A percentile compares a stretch with the other conserved stretches of the same genome.
These are phyloP conservation scores for Penicillium sp. DNA, from an alignment of 2,329 filamentous ascomycete genomes.

Conservation along the genomic window DNA sequence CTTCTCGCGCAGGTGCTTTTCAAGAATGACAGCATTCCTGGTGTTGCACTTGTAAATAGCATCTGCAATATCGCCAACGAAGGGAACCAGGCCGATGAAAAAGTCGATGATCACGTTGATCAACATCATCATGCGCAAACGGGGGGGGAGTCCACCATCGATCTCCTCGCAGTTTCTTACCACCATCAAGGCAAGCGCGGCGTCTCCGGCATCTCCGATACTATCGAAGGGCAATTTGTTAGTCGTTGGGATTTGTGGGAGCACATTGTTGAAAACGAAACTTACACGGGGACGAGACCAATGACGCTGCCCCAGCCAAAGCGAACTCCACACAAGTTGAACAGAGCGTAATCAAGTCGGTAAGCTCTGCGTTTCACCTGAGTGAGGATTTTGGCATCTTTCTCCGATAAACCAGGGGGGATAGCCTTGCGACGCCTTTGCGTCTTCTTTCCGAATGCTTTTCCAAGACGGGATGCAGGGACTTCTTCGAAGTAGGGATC, in stretches of 20 bases:
- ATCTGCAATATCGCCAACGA: conserved; percentile 54
- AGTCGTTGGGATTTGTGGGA: conserved; percentile 1
- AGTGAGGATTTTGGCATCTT: conserved; percentile 81
- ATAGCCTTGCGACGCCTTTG: conserved; percentile 86
- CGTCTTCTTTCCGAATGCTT: conserved; percentile 68
- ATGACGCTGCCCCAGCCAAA: conserved; percentile 92
- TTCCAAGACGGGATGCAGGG: conserved; percentile 70
- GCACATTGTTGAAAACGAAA: conserved; percentile 26
- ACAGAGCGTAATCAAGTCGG: conserved; percentile 80
- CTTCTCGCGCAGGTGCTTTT: conserved; percentile 49
- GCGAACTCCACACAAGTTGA: conserved; percentile 76
- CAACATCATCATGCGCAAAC: conserved; percentile 71
- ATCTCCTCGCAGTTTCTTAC: conserved; percentile 72
- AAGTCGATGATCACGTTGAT: conserved; percentile 68
- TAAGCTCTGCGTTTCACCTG: conserved; percentile 86
- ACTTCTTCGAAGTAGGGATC: conserved; percentile 90
- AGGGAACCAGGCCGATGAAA: conserved; percentile 55
- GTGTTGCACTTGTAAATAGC: conserved; percentile 55
- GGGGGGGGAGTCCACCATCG: conserved; percentile 69
- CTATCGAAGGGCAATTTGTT: conserved; percentile 45
- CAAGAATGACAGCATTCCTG: conserved; percentile 51
- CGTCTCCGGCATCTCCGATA: conserved; percentile 74
- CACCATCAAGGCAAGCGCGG: conserved; percentile 74
- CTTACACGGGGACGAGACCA: conserved; percentile 79
- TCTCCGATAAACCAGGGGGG: conserved; percentile 77